A percentile compares a stretch with the other conserved stretches of the same genome.
Evolutionary conservation across 2,329 filamentous ascomycete genomes (phyloP).

Genomic region (Xylogone sp.): DNA sequence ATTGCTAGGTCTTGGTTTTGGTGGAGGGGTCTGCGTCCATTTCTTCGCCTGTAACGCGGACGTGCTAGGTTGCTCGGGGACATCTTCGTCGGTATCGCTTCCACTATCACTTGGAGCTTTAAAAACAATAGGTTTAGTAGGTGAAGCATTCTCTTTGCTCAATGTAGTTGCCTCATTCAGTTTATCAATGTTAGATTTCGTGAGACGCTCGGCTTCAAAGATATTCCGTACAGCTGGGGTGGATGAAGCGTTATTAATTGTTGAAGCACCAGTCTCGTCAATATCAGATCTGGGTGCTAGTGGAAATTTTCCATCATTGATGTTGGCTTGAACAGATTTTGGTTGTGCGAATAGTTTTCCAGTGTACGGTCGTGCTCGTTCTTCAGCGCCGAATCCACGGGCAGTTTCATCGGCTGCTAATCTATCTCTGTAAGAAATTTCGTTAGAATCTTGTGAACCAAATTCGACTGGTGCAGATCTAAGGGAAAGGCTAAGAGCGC

Average conservation of each 20-base stretch:
- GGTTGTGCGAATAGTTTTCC: not conserved
- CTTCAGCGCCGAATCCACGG: not conserved
- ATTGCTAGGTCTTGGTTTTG: constrained; percentile 2
- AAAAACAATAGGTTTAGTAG: not conserved
- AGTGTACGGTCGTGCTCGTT: not conserved
- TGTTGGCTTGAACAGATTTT: constrained; percentile 1
- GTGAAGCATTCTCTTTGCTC: not conserved
- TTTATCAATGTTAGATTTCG: not conserved
- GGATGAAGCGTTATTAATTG: not conserved
- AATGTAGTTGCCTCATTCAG: not conserved
- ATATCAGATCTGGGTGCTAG: not conserved
- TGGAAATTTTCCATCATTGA: not conserved
- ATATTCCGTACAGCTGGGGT: not conserved
- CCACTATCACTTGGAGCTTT: constrained; percentile 1
- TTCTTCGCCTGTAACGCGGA: constrained; percentile 1
- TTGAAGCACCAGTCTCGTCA: not conserved
- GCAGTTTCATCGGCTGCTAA: not conserved
- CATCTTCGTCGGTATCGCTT: not conserved
- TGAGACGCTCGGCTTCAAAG: not conserved
- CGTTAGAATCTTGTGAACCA: not conserved
- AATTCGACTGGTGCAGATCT: not conserved
- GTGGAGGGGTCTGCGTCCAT: constrained; percentile 4
- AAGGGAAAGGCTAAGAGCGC: not conserved
- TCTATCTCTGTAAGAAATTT: not conserved
- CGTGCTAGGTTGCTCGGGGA: not conserved